Evolutionary conservation across 2,329 filamentous ascomycete genomes (phyloP), one percentile per base, ranked within the genome.

Genomic region (Aspergillus sojae): DNA sequence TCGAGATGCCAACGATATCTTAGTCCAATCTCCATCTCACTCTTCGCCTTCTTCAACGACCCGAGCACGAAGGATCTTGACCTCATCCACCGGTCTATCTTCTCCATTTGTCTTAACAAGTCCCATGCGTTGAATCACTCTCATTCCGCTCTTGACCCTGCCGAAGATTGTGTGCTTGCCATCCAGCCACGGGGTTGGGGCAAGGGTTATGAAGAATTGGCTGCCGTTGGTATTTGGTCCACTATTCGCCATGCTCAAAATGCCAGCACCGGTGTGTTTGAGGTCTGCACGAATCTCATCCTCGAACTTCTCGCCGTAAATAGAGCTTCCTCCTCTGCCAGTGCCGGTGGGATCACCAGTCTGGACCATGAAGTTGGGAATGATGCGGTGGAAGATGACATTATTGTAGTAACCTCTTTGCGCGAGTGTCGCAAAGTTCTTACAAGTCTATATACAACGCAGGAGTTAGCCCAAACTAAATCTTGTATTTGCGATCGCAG

Each of bases 81-180:
- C 87, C 70, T 96, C 89, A 71, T 96, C 90, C 6, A 88, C 79
- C 0, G 95, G 95, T 70, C 90, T 83, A 78, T 98, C 95, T 70
- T 94, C 92, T 9, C 81, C 80, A 28, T 88, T 92, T 0, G 93
- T 97, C 81, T 91, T 92, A 57, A 97, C 93, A 62, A 95, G 77
- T 0, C 94, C 95, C 87, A 99, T 91, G 68, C 93, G 86, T 82
- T 92, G 89, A 32, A 98, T 89, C n/a, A 94, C 84, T 62, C 86
- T 83, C 85, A 98, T 88, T 0, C 95, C 95, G 60, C 80, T 86
- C 81, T 91, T 94, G 45, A 99, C 93, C 60, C 94, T 83, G 1
- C 95, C 95, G 75, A 99, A 99, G 69, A 99, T 96, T 12, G 94
- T 96, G 78, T 99, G 94, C 79, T 97, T 97, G 26, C 94, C 93